A percentile compares a stretch with the other conserved stretches of the same genome.
phyloP scores from a whole-genome alignment of 31 red algal species.

The Odonthalia washingtoniensis region DNA sequence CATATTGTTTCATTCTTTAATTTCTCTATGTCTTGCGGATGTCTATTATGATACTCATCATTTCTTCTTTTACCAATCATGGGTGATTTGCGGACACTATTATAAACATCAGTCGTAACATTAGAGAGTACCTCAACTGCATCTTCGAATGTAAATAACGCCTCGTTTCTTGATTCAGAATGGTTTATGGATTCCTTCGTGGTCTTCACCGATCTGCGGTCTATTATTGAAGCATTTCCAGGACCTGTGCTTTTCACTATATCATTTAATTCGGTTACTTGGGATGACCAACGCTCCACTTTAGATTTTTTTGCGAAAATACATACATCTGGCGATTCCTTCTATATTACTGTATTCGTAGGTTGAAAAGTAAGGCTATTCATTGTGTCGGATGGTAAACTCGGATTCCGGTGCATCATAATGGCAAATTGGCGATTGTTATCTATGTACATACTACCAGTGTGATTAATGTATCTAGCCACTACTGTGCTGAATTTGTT shows the following conservation, averaged over 20 bases:
- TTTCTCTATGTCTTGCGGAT: neutral
- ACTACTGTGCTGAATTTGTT: constrained; percentile 27
- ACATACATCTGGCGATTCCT: neutral
- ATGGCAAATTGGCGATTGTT: constrained; percentile 40
- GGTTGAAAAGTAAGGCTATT: constrained; percentile 33
- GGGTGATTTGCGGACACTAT: neutral
- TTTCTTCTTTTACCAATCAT: neutral
- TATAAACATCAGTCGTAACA: neutral
- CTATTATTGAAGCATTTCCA: neutral
- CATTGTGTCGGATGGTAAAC: constrained; percentile 23
- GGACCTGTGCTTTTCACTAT: neutral
- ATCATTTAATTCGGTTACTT: neutral
- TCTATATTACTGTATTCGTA: neutral
- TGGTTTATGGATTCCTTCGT: neutral
- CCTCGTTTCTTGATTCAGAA: neutral
- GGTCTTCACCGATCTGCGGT: neutral
- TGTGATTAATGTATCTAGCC: constrained; percentile 33
- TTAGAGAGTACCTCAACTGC: constrained; percentile 1
- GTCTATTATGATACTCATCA: neutral
- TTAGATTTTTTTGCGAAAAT: neutral
- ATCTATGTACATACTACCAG: neutral
- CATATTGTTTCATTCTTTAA: constrained; percentile 11
- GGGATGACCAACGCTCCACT: neutral
- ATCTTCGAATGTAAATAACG: neutral
- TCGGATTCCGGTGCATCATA: constrained; percentile 43